A percentile compares a stretch with the other conserved stretches of the same genome.
phyloP scores from a whole-genome alignment of 257 asterid genomes.

The Coffea eugenioides region DNA sequence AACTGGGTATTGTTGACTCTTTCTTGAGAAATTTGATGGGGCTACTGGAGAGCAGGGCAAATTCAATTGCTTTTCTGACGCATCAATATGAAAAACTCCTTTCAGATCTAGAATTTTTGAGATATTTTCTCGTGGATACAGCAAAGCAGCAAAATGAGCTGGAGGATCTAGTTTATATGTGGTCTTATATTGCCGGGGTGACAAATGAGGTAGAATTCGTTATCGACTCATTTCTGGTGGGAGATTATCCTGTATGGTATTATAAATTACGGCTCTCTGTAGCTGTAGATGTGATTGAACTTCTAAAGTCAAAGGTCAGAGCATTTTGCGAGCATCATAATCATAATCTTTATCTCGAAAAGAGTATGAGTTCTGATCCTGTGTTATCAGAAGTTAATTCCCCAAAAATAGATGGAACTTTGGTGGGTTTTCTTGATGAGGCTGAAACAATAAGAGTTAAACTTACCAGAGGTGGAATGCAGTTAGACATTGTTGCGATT shows the following conservation, averaged over 20 bases:
- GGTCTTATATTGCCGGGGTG: neutral
- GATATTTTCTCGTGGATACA: conserved; percentile 2
- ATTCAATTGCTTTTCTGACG: neutral
- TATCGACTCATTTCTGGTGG: conserved; percentile 35
- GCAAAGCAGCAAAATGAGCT: neutral
- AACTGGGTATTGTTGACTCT: neutral
- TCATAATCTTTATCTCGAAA: neutral
- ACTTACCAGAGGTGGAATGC: conserved; percentile 27
- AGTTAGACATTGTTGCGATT: conserved; percentile 38
- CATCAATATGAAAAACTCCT: neutral
- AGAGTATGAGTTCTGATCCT: neutral
- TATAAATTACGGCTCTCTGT: neutral
- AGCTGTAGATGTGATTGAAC: neutral
- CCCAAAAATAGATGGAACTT: conserved; percentile 24
- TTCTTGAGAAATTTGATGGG: neutral
- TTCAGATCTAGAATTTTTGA: neutral
- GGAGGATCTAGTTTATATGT: neutral
- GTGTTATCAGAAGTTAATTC: neutral
- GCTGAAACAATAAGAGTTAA: conserved; percentile 29
- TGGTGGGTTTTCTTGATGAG: conserved; percentile 56
- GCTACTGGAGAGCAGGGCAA: neutral
- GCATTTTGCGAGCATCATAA: neutral
- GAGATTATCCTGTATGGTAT: conserved; percentile 14
- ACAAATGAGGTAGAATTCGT: conserved; percentile 37
- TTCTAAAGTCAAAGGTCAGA: neutral